Conservation (phyloP, 2,329 filamentous ascomycete species). For the Scedosporium apiospermum region DNA sequence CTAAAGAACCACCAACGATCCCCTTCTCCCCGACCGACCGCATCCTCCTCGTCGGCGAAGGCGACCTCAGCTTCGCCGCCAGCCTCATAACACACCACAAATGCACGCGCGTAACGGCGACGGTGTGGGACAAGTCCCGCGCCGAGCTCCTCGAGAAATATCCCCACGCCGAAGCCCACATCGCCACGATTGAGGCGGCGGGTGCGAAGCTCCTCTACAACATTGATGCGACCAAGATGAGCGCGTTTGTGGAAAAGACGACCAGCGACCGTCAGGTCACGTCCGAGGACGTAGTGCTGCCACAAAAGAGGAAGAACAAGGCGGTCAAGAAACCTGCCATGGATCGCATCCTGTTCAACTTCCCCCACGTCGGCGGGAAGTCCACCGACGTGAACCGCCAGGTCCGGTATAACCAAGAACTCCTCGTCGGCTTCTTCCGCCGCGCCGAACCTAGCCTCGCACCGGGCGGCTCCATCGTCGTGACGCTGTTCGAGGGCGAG, state of each 20-base stretch:
- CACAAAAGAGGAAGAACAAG: conserved; percentile 1
- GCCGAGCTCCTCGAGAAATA: conserved; percentile 61
- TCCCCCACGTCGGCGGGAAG: conserved; percentile 89
- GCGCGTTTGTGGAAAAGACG: conserved; percentile 27
- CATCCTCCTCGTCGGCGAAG: conserved; percentile 72
- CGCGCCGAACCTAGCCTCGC: conserved; percentile 34
- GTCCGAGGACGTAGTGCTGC: conserved; percentile 8
- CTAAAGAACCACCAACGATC: conserved; percentile 32
- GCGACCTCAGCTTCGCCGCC: conserved; percentile 68
- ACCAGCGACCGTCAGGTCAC: conserved; percentile 15
- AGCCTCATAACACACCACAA: conserved; percentile 57
- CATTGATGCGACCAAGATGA: conserved; percentile 59
- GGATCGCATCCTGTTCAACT: conserved; percentile 87
- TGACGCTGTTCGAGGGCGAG: conserved; percentile 87
- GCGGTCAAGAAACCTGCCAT: conserved; percentile 17
- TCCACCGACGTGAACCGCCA: conserved; percentile 91
- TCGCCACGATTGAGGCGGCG: conserved; percentile 34
- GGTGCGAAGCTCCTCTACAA: conserved; percentile 42
- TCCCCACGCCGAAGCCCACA: conserved; percentile 55
- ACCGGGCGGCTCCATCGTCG: conserved; percentile 54
- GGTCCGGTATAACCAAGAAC: conserved; percentile 80
- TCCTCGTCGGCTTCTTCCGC: conserved; percentile 61
- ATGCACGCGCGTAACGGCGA: conserved; percentile 59
- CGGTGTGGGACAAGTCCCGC: conserved; percentile 51
- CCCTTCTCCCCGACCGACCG: conserved; percentile 58